phyloP scores from a whole-genome alignment of 2,329 filamentous ascomycete genomes.

The Coleophoma cylindrospora region DNA sequence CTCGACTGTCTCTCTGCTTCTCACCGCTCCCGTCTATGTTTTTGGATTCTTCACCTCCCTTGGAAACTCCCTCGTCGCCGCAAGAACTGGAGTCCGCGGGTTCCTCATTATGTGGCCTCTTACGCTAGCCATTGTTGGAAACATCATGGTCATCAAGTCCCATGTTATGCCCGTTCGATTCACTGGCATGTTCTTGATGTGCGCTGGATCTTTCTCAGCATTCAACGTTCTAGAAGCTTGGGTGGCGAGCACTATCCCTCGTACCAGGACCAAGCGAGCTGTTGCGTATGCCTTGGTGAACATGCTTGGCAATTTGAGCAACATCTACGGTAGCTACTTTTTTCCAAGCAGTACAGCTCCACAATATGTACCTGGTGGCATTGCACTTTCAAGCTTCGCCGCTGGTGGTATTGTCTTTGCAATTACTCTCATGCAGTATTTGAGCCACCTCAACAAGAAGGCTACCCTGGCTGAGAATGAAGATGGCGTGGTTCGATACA shows the following conservation, averaged over 20 bases:
- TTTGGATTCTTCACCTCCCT: conserved; percentile 30
- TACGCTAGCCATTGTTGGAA: conserved; percentile 28
- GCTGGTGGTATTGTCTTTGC: background rate
- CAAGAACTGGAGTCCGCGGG: conserved; percentile 30
- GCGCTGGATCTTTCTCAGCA: conserved; percentile 7
- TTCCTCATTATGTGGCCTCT: conserved; percentile 46
- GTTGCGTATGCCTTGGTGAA: conserved; percentile 30
- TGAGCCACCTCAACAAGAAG: background rate
- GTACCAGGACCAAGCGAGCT: conserved; percentile 32
- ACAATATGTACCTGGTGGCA: conserved; percentile 21
- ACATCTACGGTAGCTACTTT: conserved; percentile 32
- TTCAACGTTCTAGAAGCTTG: conserved; percentile 11
- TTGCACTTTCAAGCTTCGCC: conserved; percentile 1
- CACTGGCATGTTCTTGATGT: conserved; percentile 10
- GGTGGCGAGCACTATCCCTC: conserved; percentile 24
- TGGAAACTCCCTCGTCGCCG: conserved; percentile 31
- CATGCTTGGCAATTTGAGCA: conserved; percentile 28
- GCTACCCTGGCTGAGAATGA: background rate
- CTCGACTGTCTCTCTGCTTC: conserved; percentile 10
- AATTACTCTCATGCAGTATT: background rate
- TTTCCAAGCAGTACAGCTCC: conserved; percentile 27
- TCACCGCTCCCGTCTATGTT: conserved; percentile 16
- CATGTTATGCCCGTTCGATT: conserved; percentile 16
- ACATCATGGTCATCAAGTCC: conserved; percentile 27
- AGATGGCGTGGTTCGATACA: background rate